Base-by-base conservation (phyloP, 129 eudicot species). In the Saposhnikovia divaricata region DNA sequence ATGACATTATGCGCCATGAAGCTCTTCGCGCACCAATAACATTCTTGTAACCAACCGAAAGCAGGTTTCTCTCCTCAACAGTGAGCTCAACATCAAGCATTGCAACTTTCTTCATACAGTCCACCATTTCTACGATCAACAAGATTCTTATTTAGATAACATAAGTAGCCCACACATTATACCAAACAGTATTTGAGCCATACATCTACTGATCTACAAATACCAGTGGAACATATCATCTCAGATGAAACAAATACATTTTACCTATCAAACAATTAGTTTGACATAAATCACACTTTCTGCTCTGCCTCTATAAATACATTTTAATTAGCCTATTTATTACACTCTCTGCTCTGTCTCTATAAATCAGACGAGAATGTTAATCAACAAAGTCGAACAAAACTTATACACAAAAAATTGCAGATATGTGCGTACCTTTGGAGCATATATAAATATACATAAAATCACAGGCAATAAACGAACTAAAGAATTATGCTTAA, bases 1-100 rank as follows among this genome's bases (percentile, higher is more conserved):
- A 89, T 46, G 93, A 89, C 89, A 89, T 87, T 40, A 89, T 89
- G 73, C 93, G 86, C 93, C 93, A 89, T 16, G 93, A 89, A 77
- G 90, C 93, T 78, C 93, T 83, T 13, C 90, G 86, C 10, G 90
- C 86, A 76, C 89, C 89, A 50, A 89, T 89, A 1, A 87, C 90
- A 78, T 87, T 89, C 84, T 89, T 89, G 87, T 89, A 89, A 46
- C 89, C 93, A 55, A 89, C 93, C 31, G 90, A 87, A 27, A 89
- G 89, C 51, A 89, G 83, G 81, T 89, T 89, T 82, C 90, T 85
- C 82, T 89, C 90, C 83, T 89, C 90, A 55, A 89, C 86, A 8
- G 89, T 75, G 79, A 89, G 82, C 83, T 89, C 93, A 43, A 87
- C 88, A 80, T 83, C 89, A 81, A 89, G 89, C 46, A 68, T 87